phyloP scores from a whole-genome alignment of 495 filamentous ascomycete species.

The Antarctomyces pellizariae region DNA sequence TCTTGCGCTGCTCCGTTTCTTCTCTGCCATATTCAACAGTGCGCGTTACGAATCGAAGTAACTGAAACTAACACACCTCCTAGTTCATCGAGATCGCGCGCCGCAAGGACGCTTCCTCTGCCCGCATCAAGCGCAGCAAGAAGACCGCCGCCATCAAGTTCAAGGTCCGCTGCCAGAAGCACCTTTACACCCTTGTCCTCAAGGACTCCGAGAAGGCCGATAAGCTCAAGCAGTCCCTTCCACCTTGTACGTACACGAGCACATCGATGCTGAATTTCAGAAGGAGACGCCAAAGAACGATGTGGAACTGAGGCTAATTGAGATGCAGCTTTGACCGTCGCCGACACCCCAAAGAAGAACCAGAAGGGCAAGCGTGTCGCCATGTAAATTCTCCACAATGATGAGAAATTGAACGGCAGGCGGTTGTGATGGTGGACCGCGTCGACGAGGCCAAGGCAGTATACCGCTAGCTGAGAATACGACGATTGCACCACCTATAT shows the following conservation, averaged over 20 bases:
- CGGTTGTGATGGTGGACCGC: no score
- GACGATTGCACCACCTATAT: no score
- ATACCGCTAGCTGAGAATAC: no score
- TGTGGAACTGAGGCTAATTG: background rate
- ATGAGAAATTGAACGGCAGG: no score
- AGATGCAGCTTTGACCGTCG: conserved; percentile 41
- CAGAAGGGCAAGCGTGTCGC: conserved; percentile 22
- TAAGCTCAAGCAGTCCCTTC: conserved; percentile 98
- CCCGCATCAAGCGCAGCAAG: conserved; percentile 91
- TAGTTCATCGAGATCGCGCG: conserved; percentile 99
- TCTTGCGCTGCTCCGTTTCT: no score
- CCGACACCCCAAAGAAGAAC: conserved; percentile 54
- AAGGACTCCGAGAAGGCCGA: conserved; percentile 98
- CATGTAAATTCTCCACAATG: no score
- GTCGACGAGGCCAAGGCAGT: no score
- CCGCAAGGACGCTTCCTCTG: conserved; percentile 91
- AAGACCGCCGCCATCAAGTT: conserved; percentile 85
- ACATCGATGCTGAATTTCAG: background rate
- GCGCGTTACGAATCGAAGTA: background rate
- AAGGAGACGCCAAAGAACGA: background rate
- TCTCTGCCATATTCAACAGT: no score
- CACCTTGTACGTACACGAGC: conserved; percentile 48
- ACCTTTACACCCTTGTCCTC: conserved; percentile 91
- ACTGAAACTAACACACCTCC: conserved; percentile 12
- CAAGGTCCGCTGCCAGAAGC: conserved; percentile 94